Evolutionary conservation across 352 stramenopile species (phyloP).

Genomic region (Phytophthora foliorum): DNA sequence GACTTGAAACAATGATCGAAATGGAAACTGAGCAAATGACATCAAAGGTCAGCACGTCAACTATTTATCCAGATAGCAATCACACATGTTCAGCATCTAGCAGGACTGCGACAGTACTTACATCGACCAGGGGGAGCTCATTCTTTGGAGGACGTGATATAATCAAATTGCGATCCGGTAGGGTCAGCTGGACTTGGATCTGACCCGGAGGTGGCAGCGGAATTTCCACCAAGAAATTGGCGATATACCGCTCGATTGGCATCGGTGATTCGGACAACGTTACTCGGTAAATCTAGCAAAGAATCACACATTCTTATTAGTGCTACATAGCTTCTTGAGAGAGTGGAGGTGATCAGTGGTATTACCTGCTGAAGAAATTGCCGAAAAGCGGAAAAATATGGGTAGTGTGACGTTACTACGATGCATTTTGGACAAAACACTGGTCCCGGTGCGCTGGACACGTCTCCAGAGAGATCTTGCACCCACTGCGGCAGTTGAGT

Average conservation of each 20-base stretch:
- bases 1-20: conserved; percentile 93
- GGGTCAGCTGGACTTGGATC: conserved; percentile 92
- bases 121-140: conserved; percentile 92
- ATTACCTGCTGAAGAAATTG: conserved; percentile 96
- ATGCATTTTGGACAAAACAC: conserved; percentile 95
- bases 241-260: conserved; percentile 97
- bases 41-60: neutral
- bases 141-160: conserved; percentile 92
- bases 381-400: conserved; percentile 95
- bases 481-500: conserved; percentile 77
- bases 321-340: neutral
- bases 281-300: conserved; percentile 76
- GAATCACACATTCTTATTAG: conserved; percentile 6
- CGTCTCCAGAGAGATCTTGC: conserved; percentile 66
- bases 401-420: conserved; percentile 95
- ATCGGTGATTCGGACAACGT: conserved; percentile 91
- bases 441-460: conserved; percentile 54
- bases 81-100: neutral
- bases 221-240: conserved; percentile 97
- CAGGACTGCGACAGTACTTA: conserved; percentile 30
- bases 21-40: conserved; percentile 81
- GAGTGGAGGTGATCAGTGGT: neutral
- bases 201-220: conserved; percentile 93
- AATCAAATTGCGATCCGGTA: conserved; percentile 88
- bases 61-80: neutral